Percentiles rank a stretch among this genome's conserved stretches.
These are phyloP conservation scores for Steccherinum ochraceum DNA, from an alignment of 768 basidiomycete genomes.

Conservation along the genomic window DNA sequence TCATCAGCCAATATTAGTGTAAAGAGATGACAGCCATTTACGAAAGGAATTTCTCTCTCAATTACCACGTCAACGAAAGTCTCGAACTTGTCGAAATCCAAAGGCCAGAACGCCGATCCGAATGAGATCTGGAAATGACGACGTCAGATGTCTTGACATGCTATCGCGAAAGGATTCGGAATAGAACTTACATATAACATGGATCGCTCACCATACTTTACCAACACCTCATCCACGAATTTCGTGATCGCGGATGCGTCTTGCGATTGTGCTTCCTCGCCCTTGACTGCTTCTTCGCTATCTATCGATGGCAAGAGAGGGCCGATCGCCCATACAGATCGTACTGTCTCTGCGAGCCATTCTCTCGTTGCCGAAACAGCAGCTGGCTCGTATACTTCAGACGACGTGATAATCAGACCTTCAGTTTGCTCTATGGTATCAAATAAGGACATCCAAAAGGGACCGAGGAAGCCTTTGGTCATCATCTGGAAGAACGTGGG, in stretches of 20 bases:
- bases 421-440: conserved; percentile 5
- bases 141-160: not conserved
- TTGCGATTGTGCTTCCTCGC: conserved; percentile 9
- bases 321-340: conserved; percentile 11
- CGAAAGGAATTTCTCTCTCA: conserved; percentile 18
- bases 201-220: conserved; percentile 12
- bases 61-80: conserved; percentile 18
- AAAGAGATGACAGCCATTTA: conserved; percentile 5
- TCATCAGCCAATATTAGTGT: not conserved
- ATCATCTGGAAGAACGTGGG: not conserved
- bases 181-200: conserved; percentile 16
- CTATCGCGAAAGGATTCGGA: not conserved
- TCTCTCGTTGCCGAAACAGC: conserved; percentile 5
- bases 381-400: conserved; percentile 13
- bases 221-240: conserved; percentile 11
- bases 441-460: not conserved
- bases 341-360: conserved; percentile 11
- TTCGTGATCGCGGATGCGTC: conserved; percentile 8
- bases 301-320: conserved; percentile 9
- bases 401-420: conserved; percentile 12
- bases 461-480: not conserved
- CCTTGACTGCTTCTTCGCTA: not conserved
- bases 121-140: conserved; percentile 15
- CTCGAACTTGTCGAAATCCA: conserved; percentile 16
- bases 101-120: conserved; percentile 19